These are phyloP conservation scores for sorghum (Sorghum bicolor) DNA, from an alignment of 176 grass and related monocot genomes.

Conservation along the genomic window DNA sequence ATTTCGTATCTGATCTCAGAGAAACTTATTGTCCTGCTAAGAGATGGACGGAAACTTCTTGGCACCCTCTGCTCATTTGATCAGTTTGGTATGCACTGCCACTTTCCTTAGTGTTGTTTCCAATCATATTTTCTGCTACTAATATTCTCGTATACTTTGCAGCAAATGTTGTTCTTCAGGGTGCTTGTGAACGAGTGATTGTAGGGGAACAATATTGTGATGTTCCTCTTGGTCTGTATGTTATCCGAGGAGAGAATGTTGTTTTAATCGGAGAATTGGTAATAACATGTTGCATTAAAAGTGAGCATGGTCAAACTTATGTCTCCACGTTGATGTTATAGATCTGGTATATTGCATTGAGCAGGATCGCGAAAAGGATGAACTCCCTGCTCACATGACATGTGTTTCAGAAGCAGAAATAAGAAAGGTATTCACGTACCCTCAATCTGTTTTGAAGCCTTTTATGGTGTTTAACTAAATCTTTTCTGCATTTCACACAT, in stretches of 20 bases:
- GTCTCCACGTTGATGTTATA: constrained; percentile 21
- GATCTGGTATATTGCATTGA: constrained; percentile 41
- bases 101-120: background rate
- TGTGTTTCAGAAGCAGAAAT: constrained; percentile 86
- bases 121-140: constrained; percentile 5
- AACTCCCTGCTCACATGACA: constrained; percentile 88
- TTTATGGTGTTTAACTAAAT: background rate
- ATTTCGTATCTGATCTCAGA: constrained; percentile 38
- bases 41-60: constrained; percentile 91
- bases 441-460: background rate
- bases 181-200: constrained; percentile 96
- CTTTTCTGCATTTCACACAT: background rate
- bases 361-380: constrained; percentile 86
- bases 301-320: constrained; percentile 19
- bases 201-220: constrained; percentile 91
- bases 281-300: constrained; percentile 34
- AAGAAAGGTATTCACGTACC: constrained; percentile 59
- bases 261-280: constrained; percentile 99
- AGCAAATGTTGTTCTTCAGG: constrained; percentile 97
- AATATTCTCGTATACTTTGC: constrained; percentile 15
- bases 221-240: constrained; percentile 90
- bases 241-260: constrained; percentile 97
- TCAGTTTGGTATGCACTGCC: constrained; percentile 71
- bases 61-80: constrained; percentile 97
- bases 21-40: constrained; percentile 91